phyloP scores from a whole-genome alignment of 2,329 filamentous ascomycete species.

The Cercospora nicotianae region DNA sequence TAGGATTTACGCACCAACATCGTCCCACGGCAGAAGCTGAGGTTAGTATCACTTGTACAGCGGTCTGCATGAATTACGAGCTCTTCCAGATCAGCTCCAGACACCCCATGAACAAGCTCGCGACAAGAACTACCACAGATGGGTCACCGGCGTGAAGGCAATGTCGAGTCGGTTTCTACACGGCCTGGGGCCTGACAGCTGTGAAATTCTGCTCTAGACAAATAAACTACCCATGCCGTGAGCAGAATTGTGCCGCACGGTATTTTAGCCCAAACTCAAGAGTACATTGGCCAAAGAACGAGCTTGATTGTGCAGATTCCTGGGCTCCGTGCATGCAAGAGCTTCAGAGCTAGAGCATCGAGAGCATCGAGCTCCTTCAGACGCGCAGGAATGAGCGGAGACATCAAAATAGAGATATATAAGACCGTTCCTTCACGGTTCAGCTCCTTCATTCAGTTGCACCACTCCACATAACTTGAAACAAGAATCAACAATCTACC shows the following conservation, averaged over 20 bases:
- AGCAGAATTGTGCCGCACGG: not conserved
- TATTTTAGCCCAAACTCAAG: not conserved
- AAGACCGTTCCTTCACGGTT: not conserved
- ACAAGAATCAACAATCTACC: not conserved
- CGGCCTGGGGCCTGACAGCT: not conserved
- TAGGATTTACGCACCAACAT: too few relatives aligned
- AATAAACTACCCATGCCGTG: not conserved
- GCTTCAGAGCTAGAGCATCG: not conserved
- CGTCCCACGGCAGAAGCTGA: not conserved
- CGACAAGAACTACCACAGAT: not conserved
- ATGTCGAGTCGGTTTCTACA: not conserved
- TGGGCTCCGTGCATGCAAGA: not conserved
- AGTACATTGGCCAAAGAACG: not conserved
- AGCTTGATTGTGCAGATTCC: not conserved
- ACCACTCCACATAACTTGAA: not conserved
- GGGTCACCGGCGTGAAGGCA: not conserved
- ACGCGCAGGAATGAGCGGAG: not conserved
- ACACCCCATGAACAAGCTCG: not conserved
- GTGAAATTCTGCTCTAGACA: not conserved
- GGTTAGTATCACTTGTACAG: not conserved
- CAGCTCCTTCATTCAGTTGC: not conserved
- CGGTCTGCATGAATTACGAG: not conserved
- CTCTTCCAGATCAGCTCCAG: not conserved
- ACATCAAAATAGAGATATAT: not conserved
- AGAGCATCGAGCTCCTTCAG: not conserved